These are phyloP conservation scores for Scedosporium aurantiacum DNA, from an alignment of 2,329 filamentous ascomycete genomes.

Conservation along the genomic window DNA sequence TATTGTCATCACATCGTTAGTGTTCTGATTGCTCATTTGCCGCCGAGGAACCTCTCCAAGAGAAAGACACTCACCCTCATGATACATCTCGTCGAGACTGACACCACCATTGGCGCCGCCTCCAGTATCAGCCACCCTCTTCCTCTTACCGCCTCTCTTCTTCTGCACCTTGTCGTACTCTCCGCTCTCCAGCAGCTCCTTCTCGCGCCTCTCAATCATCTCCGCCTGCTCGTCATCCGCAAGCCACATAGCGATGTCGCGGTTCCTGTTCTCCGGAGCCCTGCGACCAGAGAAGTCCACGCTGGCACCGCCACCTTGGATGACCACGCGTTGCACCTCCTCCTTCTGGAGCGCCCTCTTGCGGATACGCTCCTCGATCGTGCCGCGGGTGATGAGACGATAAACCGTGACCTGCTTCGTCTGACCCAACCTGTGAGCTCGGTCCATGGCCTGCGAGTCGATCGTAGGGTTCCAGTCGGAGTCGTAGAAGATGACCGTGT, in stretches of 20 bases:
- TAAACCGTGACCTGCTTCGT: slow-evolving; percentile 95
- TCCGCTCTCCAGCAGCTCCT: slow-evolving; percentile 68
- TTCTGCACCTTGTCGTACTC: slow-evolving; percentile 54
- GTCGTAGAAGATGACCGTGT: slow-evolving; percentile 99
- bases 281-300: slow-evolving; percentile 94
- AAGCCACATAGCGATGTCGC: slow-evolving; percentile 98
- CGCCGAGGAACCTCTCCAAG: neutral
- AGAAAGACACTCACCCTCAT: slow-evolving; percentile 66
- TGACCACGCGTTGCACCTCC: slow-evolving; percentile 95
- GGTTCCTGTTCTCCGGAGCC: slow-evolving; percentile 81
- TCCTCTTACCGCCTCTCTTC: slow-evolving; percentile 46
- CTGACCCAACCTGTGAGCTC: slow-evolving; percentile 93
- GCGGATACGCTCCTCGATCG: slow-evolving; percentile 95
- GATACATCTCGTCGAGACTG: slow-evolving; percentile 94
- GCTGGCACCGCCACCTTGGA: slow-evolving; percentile 78
- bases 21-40: slow-evolving; percentile 13
- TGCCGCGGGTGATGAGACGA: slow-evolving; percentile 89
- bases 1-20: slow-evolving; percentile 23
- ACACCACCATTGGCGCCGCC: slow-evolving; percentile 25
- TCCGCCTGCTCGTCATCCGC: slow-evolving; percentile 95
- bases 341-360: slow-evolving; percentile 97
- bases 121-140: slow-evolving; percentile 35
- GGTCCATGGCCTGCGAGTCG: slow-evolving; percentile 97
- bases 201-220: slow-evolving; percentile 84
- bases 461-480: slow-evolving; percentile 99